Percentiles rank a stretch among this genome's conserved stretches.
Conservation (phyloP, 352 stramenopile genomes). For the Discostella stelligera region DNA sequence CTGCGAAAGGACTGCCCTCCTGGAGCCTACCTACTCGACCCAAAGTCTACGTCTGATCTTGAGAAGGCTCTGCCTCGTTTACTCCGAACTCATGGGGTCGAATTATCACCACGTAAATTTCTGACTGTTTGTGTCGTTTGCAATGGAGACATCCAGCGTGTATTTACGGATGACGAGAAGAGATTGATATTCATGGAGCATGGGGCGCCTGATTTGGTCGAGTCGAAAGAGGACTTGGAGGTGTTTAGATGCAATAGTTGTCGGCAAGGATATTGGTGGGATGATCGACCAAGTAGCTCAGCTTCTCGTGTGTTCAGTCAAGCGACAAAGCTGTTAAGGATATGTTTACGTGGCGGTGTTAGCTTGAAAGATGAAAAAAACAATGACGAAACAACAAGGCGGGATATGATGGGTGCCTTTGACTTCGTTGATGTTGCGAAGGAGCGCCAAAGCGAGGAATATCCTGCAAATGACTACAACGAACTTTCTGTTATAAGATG, state of each 20-base stretch:
- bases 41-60: slow-evolving; percentile 59
- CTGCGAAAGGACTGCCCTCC: slow-evolving; percentile 75
- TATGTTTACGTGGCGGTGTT: slow-evolving; percentile 70
- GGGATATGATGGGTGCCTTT: slow-evolving; percentile 65
- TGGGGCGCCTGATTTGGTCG: slow-evolving; percentile 52
- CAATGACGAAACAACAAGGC: slow-evolving; percentile 25
- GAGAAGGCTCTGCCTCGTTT: slow-evolving; percentile 74
- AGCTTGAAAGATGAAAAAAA: slow-evolving; percentile 38
- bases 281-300: slow-evolving; percentile 69
- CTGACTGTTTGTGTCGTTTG: slow-evolving; percentile 78
- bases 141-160: slow-evolving; percentile 73
- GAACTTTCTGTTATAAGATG: slow-evolving; percentile 63
- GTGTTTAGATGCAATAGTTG: slow-evolving; percentile 74
- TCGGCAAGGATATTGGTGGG: slow-evolving; percentile 79
- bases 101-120: slow-evolving; percentile 61
- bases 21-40: slow-evolving; percentile 71
- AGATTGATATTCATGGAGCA: slow-evolving; percentile 64
- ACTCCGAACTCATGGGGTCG: slow-evolving; percentile 68
- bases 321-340: slow-evolving; percentile 63
- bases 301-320: slow-evolving; percentile 71
- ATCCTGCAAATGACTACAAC: background rate
- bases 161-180: slow-evolving; percentile 55
- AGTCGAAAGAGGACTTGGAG: slow-evolving; percentile 48
- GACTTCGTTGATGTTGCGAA: slow-evolving; percentile 65
- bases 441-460: slow-evolving; percentile 33